phyloP scores from a whole-genome alignment of 2,329 filamentous ascomycete genomes.

The Neopestalotiopsis rosae region DNA sequence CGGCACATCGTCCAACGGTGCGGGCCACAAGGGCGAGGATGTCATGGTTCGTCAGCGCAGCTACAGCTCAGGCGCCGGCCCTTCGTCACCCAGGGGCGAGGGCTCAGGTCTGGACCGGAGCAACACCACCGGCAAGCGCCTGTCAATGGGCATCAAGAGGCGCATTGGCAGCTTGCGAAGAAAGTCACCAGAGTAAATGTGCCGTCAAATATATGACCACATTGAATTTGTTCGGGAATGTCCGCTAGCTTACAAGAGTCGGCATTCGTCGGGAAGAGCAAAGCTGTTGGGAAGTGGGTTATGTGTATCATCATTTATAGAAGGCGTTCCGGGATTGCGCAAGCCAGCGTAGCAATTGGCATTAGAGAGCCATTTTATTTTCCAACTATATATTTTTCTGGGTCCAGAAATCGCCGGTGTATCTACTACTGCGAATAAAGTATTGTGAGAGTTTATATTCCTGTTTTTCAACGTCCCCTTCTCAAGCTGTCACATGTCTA shows the following conservation, averaged over 20 bases:
- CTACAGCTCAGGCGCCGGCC: constrained; percentile 37
- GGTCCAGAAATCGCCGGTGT: neutral
- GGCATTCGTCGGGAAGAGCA: no score
- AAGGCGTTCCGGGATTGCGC: neutral
- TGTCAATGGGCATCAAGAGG: constrained; percentile 6
- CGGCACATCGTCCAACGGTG: constrained; percentile 19
- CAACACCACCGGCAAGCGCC: constrained; percentile 13
- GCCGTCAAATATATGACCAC: neutral
- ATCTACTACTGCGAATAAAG: neutral
- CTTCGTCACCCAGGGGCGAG: neutral
- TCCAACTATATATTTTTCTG: neutral
- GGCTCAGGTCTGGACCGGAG: constrained; percentile 6
- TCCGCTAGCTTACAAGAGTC: no score
- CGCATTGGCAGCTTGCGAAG: constrained; percentile 15
- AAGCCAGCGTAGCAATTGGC: neutral
- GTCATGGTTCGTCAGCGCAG: constrained; percentile 47
- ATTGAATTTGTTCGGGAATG: no score
- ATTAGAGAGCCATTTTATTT: neutral
- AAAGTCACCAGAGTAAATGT: neutral
- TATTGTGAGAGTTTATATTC: no score
- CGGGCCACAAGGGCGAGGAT: constrained; percentile 27
- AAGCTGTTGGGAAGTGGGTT: neutral
- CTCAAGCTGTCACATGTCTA: no score
- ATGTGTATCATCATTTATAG: neutral
- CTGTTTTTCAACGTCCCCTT: no score